A percentile compares a stretch with the other conserved stretches of the same genome.
These are phyloP conservation scores for Rhizopus microsporus DNA, from an alignment of 371 early-diverging fungal species.

Conservation along the genomic window DNA sequence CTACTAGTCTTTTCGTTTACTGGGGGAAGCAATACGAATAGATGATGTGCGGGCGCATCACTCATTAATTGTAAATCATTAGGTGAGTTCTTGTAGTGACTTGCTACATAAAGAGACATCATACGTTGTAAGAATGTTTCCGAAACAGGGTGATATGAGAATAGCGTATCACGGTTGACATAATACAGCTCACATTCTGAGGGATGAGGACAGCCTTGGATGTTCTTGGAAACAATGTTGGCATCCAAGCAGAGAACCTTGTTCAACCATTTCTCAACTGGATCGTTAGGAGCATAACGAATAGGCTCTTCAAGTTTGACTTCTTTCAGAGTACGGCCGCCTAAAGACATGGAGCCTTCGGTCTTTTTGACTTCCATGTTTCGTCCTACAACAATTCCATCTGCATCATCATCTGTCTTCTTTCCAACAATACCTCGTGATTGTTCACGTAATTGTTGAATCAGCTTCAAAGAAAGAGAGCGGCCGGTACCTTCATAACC, in stretches of 20 bases:
- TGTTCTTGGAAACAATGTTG: conserved; percentile 68
- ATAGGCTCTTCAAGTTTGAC: conserved; percentile 95
- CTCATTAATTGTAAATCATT: conserved; percentile 98
- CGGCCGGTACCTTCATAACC: conserved; percentile 99
- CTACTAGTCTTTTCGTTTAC: conserved; percentile 67
- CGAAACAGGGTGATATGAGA: conserved; percentile 94
- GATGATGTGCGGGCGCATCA: conserved; percentile 98
- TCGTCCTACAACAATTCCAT: conserved; percentile 57
- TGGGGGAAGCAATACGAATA: conserved; percentile 96
- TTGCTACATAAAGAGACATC: conserved; percentile 96
- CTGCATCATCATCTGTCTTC: conserved; percentile 44
- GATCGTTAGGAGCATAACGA: conserved; percentile 91
- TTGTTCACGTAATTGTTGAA: conserved; percentile 92
- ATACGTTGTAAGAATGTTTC: conserved; percentile 97
- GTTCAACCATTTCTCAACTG: conserved; percentile 98
- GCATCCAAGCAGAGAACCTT: conserved; percentile 93
- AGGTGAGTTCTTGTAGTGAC: conserved; percentile 99
- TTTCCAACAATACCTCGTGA: conserved; percentile 74
- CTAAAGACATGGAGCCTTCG: conserved; percentile 48
- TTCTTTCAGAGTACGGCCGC: conserved; percentile 85
- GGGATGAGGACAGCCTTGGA: conserved; percentile 91
- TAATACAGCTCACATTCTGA: conserved; percentile 93
- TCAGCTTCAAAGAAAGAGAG: conserved; percentile 93
- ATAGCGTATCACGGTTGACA: conserved; percentile 96
- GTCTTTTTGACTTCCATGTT: conserved; percentile 53